Evolutionary conservation across 371 early-diverging fungal genomes (phyloP).

Genomic region (Globomyces sp.): DNA sequence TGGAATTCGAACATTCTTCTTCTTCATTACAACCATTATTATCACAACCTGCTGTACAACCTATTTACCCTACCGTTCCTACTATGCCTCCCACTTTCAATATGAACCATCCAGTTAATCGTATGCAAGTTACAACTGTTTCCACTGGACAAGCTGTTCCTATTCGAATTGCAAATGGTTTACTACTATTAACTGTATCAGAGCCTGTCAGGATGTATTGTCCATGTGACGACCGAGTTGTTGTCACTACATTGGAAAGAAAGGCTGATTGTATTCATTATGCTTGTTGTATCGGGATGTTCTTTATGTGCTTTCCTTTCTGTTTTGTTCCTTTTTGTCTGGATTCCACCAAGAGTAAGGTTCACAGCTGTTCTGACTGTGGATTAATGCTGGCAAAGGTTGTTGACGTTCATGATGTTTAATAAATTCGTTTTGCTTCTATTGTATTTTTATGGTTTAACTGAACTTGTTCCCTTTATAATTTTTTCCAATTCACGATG

Average conservation of each 20-base stretch:
- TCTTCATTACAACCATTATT: too few species aligned
- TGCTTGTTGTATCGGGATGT: conserved; percentile 1
- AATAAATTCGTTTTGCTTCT: too few species aligned
- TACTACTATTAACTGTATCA: background rate
- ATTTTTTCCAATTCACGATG: too few species aligned
- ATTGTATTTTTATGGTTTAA: too few species aligned
- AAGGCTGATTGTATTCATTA: background rate
- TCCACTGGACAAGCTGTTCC: conserved; percentile 10
- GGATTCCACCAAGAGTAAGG: background rate
- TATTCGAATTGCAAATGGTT: background rate
- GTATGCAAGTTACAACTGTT: background rate
- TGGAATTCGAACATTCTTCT: too few species aligned
- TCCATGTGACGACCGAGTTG: background rate
- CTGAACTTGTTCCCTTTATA: too few species aligned
- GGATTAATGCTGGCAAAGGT: background rate
- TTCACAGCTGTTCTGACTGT: background rate
- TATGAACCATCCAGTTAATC: too few species aligned
- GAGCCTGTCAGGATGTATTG: conserved; percentile 12
- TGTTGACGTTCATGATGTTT: background rate
- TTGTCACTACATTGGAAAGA: conserved; percentile 2
- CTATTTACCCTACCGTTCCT: too few species aligned
- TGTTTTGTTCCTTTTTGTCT: conserved; percentile 10
- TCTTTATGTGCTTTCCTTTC: conserved; percentile 10
- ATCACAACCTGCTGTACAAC: too few species aligned
- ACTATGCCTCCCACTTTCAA: too few species aligned